A percentile compares a stretch with the other conserved stretches of the same genome.
These are phyloP conservation scores for Silene vulgaris DNA, from an alignment of 179 eudicot species.

Conservation along the genomic window DNA sequence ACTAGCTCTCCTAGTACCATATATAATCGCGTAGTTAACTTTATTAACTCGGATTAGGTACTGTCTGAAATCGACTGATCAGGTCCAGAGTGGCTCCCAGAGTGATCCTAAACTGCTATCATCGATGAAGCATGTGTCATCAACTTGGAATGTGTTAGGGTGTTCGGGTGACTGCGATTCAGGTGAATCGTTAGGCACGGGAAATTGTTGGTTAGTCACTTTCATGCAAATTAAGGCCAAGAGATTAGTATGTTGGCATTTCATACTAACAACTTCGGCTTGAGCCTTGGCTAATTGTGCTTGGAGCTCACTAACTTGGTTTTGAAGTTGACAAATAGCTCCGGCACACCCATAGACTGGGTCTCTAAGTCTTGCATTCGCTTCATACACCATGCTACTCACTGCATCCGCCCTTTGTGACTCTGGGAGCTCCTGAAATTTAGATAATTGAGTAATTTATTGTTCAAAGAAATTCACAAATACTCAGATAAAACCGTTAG, in stretches of 20 bases:
- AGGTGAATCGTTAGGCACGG: not conserved
- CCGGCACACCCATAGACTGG: slow-evolving; percentile 70
- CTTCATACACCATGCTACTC: slow-evolving; percentile 80
- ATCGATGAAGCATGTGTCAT: slow-evolving; percentile 28
- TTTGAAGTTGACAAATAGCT: slow-evolving; percentile 55
- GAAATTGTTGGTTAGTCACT: slow-evolving; percentile 18
- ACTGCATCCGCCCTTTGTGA: slow-evolving; percentile 62
- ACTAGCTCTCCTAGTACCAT: not conserved
- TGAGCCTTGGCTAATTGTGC: slow-evolving; percentile 57
- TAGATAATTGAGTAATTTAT: not conserved
- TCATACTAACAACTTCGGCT: slow-evolving; percentile 46
- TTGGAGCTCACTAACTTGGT: slow-evolving; percentile 54
- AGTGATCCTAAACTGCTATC: slow-evolving; percentile 29
- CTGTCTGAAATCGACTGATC: not conserved
- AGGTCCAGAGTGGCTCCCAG: slow-evolving; percentile 60
- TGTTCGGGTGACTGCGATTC: slow-evolving; percentile 22
- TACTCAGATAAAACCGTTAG: not conserved
- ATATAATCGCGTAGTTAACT: not conserved
- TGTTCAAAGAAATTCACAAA: not conserved
- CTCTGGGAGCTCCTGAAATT: slow-evolving; percentile 55
- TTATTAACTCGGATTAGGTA: not conserved
- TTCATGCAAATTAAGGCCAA: slow-evolving; percentile 43
- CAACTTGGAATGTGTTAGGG: not conserved
- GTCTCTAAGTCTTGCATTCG: slow-evolving; percentile 57
- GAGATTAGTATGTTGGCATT: slow-evolving; percentile 49